phyloP scores from a whole-genome alignment of 164 flowering plant species.

The Aristolochia contorta region DNA sequence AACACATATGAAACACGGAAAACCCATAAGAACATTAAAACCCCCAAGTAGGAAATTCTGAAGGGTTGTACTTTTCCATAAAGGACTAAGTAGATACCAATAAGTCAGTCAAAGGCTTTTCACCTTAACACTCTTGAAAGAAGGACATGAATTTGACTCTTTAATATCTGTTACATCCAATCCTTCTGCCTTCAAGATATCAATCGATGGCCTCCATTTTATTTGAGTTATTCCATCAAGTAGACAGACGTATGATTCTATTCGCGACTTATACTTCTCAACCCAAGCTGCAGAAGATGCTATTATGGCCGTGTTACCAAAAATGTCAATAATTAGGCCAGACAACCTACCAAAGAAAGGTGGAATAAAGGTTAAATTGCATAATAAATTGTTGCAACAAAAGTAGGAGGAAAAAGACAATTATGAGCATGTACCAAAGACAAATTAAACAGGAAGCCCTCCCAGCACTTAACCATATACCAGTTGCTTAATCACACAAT shows the following conservation, averaged over 20 bases:
- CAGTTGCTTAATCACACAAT: too few relatives aligned
- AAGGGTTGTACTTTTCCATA: not conserved
- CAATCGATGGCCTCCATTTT: conserved; percentile 80
- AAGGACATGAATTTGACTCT: conserved; percentile 23
- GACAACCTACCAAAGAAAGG: conserved; percentile 41
- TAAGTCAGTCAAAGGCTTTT: conserved; percentile 1
- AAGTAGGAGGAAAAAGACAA: too few relatives aligned
- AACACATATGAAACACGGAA: too few relatives aligned
- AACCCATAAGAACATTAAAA: too few relatives aligned
- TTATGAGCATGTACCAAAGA: too few relatives aligned
- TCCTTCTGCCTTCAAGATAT: conserved; percentile 90
- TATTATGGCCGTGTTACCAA: conserved; percentile 77
- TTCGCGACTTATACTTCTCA: conserved; percentile 71
- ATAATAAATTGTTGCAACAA: too few relatives aligned
- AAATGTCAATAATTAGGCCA: conserved; percentile 83
- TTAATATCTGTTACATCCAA: conserved; percentile 32
- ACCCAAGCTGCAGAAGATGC: conserved; percentile 99
- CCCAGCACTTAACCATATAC: not conserved
- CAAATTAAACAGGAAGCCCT: not conserved
- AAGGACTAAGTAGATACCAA: not conserved
- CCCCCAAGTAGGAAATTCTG: too few relatives aligned
- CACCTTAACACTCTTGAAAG: conserved; percentile 57
- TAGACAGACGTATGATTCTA: conserved; percentile 44
- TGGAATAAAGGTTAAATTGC: not conserved
- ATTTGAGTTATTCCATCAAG: conserved; percentile 42